Conservation (phyloP, 2,329 filamentous ascomycete species). For the Clonostachys byssicola region DNA sequence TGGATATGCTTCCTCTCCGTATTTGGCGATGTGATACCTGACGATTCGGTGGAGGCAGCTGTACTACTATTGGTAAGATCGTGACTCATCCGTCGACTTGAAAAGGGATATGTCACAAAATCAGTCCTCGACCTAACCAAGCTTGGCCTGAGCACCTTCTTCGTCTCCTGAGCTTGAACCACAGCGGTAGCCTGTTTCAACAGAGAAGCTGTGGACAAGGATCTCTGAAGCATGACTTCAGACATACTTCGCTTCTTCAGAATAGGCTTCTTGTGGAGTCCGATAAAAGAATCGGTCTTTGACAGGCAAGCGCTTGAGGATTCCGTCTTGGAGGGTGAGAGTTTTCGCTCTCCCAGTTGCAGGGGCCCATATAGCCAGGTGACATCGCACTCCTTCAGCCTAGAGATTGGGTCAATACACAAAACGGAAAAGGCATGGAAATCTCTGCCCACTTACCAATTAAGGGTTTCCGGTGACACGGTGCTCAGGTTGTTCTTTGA, state of each 20-base stretch:
- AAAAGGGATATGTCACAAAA: slow-evolving; percentile 61
- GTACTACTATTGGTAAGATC: slow-evolving; percentile 60
- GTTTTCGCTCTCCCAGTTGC: slow-evolving; percentile 60
- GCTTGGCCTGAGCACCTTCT: slow-evolving; percentile 44
- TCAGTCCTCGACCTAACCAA: slow-evolving; percentile 66
- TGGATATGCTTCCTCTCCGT: slow-evolving; percentile 81
- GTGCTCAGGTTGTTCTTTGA: slow-evolving; percentile 83
- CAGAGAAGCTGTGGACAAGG: slow-evolving; percentile 81
- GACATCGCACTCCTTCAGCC: slow-evolving; percentile 95
- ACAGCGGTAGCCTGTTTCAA: slow-evolving; percentile 86
- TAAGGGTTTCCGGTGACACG: slow-evolving; percentile 84
- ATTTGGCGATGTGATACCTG: slow-evolving; percentile 61
- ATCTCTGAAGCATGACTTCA: slow-evolving; percentile 88
- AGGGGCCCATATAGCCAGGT: slow-evolving; percentile 96
- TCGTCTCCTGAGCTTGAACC: slow-evolving; percentile 74
- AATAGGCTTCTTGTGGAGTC: slow-evolving; percentile 75
- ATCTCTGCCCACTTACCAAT: slow-evolving; percentile 63
- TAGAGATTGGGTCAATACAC: slow-evolving; percentile 25
- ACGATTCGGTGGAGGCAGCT: slow-evolving; percentile 64
- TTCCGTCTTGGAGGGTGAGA: slow-evolving; percentile 38
- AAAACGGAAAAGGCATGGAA: slow-evolving; percentile 10
- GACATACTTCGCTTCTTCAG: slow-evolving; percentile 96
- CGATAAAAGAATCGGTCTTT: slow-evolving; percentile 60
- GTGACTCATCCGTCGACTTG: slow-evolving; percentile 55
- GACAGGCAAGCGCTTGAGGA: slow-evolving; percentile 38